Base-by-base conservation (phyloP, 2,329 filamentous ascomycete genomes). In the Tolypocladium amazonense region DNA sequence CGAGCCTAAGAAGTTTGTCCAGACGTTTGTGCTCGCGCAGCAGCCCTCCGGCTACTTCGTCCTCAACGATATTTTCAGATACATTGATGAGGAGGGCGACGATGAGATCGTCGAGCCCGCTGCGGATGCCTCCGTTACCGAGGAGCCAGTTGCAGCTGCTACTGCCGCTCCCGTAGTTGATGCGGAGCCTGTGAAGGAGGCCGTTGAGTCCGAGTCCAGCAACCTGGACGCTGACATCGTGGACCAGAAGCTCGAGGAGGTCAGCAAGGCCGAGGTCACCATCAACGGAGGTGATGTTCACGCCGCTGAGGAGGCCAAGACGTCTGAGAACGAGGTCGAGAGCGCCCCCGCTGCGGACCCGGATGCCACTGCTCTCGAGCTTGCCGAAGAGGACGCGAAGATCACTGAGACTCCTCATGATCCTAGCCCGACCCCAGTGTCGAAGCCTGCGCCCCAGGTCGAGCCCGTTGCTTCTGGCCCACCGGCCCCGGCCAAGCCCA, bases 31-130 rank as follows among this genome's bases (percentile, higher is more conserved):
- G 63, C 89, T 99, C 63, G 94, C 94, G 56, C 87, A 93, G 75
- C 94, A 99, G 78, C 91, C 91, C 56, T 96, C 93, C 60, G 94
- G 94, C 64, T 99, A 97, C 81, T 99, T 96, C 69, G 93, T 99
- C 39, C 84, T 99, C 68, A 99, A 99, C 76, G 94, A 99, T 71
- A 96, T 99, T 73, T 91, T 97, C 79, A 85, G 94, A 68, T 97
- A 95, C 76, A 87, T 99, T 65, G 86, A 88, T 65, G 90, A 94
- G 63, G 89, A 93, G 68, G 82, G 82, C 50, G 92, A 97, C 62
- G 90, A 90, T 61, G 86, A 88, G 62, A 61, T 63, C 55, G 70
- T 68, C 45, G 71, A 74, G 64, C 60, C 72, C 23, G 72, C 70
- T 58, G 71, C 72, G 56, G 73, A 76, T 60, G 62, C 64, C 27